Evolutionary conservation across 2,329 filamentous ascomycete genomes (phyloP).

Genomic region (Daldinia sp.): DNA sequence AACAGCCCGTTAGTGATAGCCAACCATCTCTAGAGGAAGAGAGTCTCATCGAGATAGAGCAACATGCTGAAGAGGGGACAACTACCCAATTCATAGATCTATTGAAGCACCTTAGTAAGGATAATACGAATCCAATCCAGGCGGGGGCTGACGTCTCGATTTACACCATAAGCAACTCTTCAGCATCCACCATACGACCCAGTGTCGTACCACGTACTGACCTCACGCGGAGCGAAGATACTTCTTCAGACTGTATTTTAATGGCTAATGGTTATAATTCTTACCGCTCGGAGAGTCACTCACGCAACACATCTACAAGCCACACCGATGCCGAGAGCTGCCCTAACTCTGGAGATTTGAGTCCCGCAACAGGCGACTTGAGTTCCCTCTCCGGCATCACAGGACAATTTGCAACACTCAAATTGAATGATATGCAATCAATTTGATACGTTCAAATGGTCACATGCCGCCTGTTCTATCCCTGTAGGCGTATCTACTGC

Average conservation of each 20-base stretch:
- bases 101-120: not conserved
- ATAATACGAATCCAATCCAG: not conserved
- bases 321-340: not conserved
- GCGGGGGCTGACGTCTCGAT: not conserved
- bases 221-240: not conserved
- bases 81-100: not conserved
- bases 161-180: conserved; percentile 1
- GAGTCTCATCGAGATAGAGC: not conserved
- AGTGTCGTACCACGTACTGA: conserved; percentile 10
- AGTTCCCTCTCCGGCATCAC: not conserved
- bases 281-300: not conserved
- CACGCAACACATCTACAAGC: not conserved
- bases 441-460: not conserved
- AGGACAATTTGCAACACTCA: not conserved
- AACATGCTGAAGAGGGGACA: not conserved
- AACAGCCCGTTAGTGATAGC: not conserved
- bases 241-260: too few relatives aligned
- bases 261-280: not conserved
- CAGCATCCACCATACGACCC: not conserved
- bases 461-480: not conserved
- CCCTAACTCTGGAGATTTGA: not conserved
- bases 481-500: not conserved
- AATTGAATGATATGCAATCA: not conserved
- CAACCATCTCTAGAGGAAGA: not conserved
- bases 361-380: not conserved